phyloP scores from a whole-genome alignment of 2,329 filamentous ascomycete genomes.

The Exophiala alcalophila region DNA sequence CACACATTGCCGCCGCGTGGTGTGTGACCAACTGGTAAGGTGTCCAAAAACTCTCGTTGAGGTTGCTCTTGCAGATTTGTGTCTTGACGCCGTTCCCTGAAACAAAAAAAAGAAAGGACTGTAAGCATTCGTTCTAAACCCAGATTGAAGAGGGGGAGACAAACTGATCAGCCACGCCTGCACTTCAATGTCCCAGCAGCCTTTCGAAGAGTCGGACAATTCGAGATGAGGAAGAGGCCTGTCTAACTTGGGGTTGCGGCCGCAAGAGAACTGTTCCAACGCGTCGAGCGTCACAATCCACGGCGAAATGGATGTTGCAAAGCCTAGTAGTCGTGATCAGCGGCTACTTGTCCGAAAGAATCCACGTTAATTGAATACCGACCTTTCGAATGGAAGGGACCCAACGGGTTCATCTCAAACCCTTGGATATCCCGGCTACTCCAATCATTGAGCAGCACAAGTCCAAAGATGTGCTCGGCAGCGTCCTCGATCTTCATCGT shows the following conservation, averaged over 20 bases:
- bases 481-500: conserved; percentile 42
- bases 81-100: too few species aligned
- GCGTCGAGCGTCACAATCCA: conserved; percentile 61
- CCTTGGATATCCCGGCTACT: conserved; percentile 56
- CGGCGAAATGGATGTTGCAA: conserved; percentile 57
- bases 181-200: too few species aligned
- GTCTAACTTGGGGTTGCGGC: too few species aligned
- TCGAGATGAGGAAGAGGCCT: too few species aligned
- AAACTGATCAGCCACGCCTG: too few species aligned
- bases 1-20: conserved; percentile 29
- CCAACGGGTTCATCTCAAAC: conserved; percentile 59
- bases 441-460: conserved; percentile 47
- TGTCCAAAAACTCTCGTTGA: conserved; percentile 33
- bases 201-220: too few species aligned
- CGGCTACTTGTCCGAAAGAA: too few species aligned
- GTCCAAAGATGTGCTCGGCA: conserved; percentile 58
- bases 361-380: too few species aligned
- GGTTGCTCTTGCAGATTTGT: conserved; percentile 27
- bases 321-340: too few species aligned
- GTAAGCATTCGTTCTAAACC: too few species aligned
- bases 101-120: too few species aligned
- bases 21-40: conserved; percentile 32
- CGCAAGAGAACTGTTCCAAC: conserved; percentile 40
- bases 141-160: too few species aligned
- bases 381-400: conserved; percentile 60